Conservation (phyloP, 2,329 filamentous ascomycete species). For the Beauveria pseudobassiana region DNA sequence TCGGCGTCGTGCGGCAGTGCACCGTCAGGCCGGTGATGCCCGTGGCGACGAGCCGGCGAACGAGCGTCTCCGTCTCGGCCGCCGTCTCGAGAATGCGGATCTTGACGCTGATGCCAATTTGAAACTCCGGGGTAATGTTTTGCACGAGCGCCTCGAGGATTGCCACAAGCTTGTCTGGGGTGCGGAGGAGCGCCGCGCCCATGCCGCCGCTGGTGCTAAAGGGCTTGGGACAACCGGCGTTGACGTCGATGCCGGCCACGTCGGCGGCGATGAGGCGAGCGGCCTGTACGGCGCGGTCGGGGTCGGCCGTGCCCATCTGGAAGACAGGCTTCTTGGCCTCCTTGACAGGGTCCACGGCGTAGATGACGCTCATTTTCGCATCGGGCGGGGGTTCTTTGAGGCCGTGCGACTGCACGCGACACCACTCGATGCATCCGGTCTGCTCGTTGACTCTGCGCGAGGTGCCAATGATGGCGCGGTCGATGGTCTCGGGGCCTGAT, state of each 20-base stretch:
- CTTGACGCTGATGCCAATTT: conserved; percentile 95
- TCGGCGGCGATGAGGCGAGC: conserved; percentile 78
- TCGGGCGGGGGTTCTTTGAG: conserved; percentile 48
- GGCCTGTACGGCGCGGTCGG: conserved; percentile 74
- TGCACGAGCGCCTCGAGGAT: conserved; percentile 79
- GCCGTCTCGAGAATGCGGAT: conserved; percentile 79
- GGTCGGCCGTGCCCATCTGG: conserved; percentile 83
- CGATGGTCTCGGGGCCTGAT: conserved; percentile 83
- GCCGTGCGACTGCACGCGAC: conserved; percentile 64
- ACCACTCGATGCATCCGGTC: conserved; percentile 79
- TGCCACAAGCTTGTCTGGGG: conserved; percentile 72
- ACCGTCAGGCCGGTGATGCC: conserved; percentile 90
- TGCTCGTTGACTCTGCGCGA: conserved; percentile 67
- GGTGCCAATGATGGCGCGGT: conserved; percentile 84
- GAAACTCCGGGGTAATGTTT: conserved; percentile 66
- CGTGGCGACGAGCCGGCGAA: conserved; percentile 70
- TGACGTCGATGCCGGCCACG: conserved; percentile 92
- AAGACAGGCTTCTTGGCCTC: conserved; percentile 76
- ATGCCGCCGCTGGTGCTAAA: conserved; percentile 92
- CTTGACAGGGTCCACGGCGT: conserved; percentile 68
- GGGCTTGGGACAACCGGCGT: conserved; percentile 95
- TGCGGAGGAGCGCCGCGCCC: conserved; percentile 84
- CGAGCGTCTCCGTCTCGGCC: conserved; percentile 68
- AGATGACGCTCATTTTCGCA: conserved; percentile 64
- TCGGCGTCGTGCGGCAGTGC: conserved; percentile 92